Conservation (phyloP, 2,329 filamentous ascomycete species). For the Aspergillus bombycis region DNA sequence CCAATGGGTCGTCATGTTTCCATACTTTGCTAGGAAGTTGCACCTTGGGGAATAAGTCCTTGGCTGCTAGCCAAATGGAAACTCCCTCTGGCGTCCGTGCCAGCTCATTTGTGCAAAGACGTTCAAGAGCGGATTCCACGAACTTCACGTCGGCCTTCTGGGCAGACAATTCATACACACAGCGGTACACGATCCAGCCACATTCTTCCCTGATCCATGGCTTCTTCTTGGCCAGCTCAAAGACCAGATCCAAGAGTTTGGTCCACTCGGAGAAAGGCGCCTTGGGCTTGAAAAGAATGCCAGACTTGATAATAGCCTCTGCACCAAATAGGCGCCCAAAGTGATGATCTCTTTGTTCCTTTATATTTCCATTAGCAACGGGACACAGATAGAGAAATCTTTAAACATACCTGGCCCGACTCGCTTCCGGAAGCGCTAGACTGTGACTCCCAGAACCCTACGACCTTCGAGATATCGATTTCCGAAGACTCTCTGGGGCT, state of each 20-base stretch:
- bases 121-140: constrained; percentile 64
- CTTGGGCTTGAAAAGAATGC: constrained; percentile 65
- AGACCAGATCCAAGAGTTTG: constrained; percentile 70
- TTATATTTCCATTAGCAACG: constrained; percentile 31
- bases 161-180: constrained; percentile 59
- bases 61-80: constrained; percentile 79
- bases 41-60: constrained; percentile 65
- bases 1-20: constrained; percentile 72
- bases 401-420: constrained; percentile 53
- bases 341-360: constrained; percentile 84
- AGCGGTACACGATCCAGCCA: constrained; percentile 77
- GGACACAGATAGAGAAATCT: neutral
- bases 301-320: constrained; percentile 81
- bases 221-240: constrained; percentile 77
- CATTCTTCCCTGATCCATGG: constrained; percentile 89
- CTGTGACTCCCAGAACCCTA: constrained; percentile 56
- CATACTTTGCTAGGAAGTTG: constrained; percentile 72
- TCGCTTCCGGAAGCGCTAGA: constrained; percentile 57
- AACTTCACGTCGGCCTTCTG: constrained; percentile 49
- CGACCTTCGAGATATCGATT: constrained; percentile 45
- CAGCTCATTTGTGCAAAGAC: constrained; percentile 66
- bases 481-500: constrained; percentile 33
- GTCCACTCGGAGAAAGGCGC: constrained; percentile 55
- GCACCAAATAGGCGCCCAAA: constrained; percentile 87
- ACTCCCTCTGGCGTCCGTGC: constrained; percentile 85